Percentiles rank a stretch among this genome's conserved stretches.
Conservation (phyloP, 345 rosid species). For the Acer saccharum region DNA sequence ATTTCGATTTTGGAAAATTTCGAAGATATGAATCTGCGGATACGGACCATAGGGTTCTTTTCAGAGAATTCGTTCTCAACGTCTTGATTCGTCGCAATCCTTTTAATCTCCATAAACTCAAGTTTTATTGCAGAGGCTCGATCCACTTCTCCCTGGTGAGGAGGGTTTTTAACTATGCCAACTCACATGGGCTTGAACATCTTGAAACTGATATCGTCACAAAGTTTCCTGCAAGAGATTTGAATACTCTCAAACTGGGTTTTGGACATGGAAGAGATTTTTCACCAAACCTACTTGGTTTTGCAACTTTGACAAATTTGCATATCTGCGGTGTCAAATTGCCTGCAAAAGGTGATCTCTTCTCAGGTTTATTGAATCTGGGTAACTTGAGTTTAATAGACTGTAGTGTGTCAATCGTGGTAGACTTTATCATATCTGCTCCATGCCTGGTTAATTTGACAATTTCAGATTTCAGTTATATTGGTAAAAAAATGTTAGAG, state of each 20-base stretch:
- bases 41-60: too few relatives aligned
- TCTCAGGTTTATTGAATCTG: neutral
- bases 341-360: neutral
- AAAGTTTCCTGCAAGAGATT: neutral
- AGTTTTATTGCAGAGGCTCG: too few relatives aligned
- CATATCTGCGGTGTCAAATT: neutral
- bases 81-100: too few relatives aligned
- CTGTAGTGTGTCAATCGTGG: neutral
- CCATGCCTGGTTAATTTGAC: neutral
- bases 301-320: neutral
- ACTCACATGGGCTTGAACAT: neutral
- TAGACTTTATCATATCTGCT: neutral
- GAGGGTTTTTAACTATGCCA: too few relatives aligned
- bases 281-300: neutral
- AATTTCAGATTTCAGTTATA: neutral
- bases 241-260: neutral
- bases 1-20: too few relatives aligned
- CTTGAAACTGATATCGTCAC: neutral
- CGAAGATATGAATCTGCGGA: too few relatives aligned
- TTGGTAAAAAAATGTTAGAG: neutral
- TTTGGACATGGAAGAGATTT: neutral
- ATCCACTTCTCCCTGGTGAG: too few relatives aligned
- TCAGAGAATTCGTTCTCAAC: too few relatives aligned
- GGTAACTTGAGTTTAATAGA: neutral
- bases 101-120: too few relatives aligned